Evolutionary conservation across 352 stramenopile species (phyloP).

Genomic region (Plasmopara muralis): DNA sequence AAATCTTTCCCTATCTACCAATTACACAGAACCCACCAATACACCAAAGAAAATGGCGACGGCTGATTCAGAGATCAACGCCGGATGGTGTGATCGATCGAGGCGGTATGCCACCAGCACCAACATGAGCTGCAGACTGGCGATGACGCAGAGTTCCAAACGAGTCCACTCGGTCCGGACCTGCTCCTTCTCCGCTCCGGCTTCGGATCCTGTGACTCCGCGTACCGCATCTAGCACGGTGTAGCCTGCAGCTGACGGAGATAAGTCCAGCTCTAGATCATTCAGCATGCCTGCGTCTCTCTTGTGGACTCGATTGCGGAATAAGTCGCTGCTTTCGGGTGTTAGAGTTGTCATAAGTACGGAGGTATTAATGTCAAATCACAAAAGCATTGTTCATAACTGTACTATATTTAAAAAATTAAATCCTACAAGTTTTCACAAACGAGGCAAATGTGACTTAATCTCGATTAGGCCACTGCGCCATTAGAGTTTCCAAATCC

Average conservation of each 20-base stretch:
- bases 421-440: no score
- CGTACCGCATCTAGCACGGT: constrained; percentile 28
- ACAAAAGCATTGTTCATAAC: no score
- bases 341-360: neutral
- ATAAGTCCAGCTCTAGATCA: constrained; percentile 17
- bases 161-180: constrained; percentile 48
- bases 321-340: neutral
- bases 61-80: constrained; percentile 75
- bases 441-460: constrained; percentile 1
- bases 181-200: constrained; percentile 21
- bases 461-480: constrained; percentile 33
- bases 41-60: constrained; percentile 81
- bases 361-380: neutral
- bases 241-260: constrained; percentile 23
- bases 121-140: constrained; percentile 72
- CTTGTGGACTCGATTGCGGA: constrained; percentile 4
- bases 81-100: constrained; percentile 52
- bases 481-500: constrained; percentile 51
- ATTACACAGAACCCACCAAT: constrained; percentile 38
- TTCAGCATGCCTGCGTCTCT: constrained; percentile 16
- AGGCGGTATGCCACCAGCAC: constrained; percentile 78
- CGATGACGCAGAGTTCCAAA: constrained; percentile 73
- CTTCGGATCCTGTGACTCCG: constrained; percentile 19
- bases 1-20: constrained; percentile 1
- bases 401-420: no score